These are phyloP conservation scores for Phoma herbarum DNA, from an alignment of 2,329 filamentous ascomycete genomes.

Conservation along the genomic window DNA sequence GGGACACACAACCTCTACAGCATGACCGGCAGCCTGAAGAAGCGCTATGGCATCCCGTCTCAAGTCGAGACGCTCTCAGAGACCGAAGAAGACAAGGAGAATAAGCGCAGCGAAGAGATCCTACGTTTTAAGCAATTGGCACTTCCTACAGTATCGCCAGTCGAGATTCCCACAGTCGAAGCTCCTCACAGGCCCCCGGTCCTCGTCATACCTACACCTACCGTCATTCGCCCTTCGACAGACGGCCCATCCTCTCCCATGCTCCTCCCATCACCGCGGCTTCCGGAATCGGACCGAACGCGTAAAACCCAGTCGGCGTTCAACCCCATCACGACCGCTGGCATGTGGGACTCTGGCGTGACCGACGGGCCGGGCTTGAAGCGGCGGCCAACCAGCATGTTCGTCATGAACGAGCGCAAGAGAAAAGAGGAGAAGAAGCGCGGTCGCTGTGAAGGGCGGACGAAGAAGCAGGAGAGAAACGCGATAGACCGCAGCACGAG, in stretches of 20 bases:
- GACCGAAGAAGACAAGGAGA: conserved; percentile 46
- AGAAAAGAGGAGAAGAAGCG: conserved; percentile 41
- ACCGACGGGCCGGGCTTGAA: conserved; percentile 39
- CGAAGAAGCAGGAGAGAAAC: conserved; percentile 30
- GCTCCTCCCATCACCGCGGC: conserved; percentile 27
- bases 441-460: conserved; percentile 38
- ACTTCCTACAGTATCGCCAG: conserved; percentile 24
- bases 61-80: conserved; percentile 41
- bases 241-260: conserved; percentile 21
- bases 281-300: conserved; percentile 28
- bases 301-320: conserved; percentile 44
- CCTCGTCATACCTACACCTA: conserved; percentile 25
- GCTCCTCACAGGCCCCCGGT: neutral
- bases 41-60: conserved; percentile 40
- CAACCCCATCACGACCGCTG: conserved; percentile 46
- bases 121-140: conserved; percentile 45
- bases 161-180: conserved; percentile 1
- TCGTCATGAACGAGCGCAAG: conserved; percentile 46
- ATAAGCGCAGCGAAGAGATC: conserved; percentile 43
- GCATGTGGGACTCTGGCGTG: conserved; percentile 50
- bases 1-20: conserved; percentile 41
- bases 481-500: conserved; percentile 11
- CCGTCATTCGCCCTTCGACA: conserved; percentile 25
- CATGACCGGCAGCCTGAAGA: conserved; percentile 40
- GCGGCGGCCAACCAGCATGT: conserved; percentile 45